Evolutionary conservation across 768 basidiomycete species (phyloP).

Genomic region (Tylopilus rubrobrunneus): DNA sequence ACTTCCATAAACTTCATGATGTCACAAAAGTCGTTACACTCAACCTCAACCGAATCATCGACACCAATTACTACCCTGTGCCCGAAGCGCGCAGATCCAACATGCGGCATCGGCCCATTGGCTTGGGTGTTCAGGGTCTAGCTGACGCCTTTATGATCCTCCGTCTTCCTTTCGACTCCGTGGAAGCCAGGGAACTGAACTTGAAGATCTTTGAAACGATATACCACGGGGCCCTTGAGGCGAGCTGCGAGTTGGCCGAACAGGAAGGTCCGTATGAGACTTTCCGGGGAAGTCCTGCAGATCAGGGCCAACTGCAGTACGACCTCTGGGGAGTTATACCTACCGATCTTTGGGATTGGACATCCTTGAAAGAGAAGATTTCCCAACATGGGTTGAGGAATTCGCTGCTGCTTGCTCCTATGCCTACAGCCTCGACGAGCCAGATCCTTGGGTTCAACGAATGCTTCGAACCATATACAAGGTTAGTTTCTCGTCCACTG

Average conservation of each 20-base stretch:
- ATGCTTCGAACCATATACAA: slow-evolving; percentile 98
- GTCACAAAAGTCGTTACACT: slow-evolving; percentile 88
- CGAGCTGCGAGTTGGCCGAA: slow-evolving; percentile 82
- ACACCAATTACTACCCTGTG: slow-evolving; percentile 93
- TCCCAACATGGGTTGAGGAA: slow-evolving; percentile 79
- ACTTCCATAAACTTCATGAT: slow-evolving; percentile 94
- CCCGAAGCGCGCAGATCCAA: slow-evolving; percentile 89
- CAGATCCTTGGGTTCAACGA: slow-evolving; percentile 99
- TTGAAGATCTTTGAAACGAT: slow-evolving; percentile 98
- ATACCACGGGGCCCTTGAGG: slow-evolving; percentile 91
- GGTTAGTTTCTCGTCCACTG: slow-evolving; percentile 39
- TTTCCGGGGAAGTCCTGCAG: slow-evolving; percentile 88
- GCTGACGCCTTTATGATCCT: slow-evolving; percentile 98
- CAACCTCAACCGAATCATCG: slow-evolving; percentile 94
- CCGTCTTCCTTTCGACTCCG: slow-evolving; percentile 92
- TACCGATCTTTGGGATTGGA: slow-evolving; percentile 93
- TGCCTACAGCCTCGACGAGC: slow-evolving; percentile 98
- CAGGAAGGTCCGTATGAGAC: slow-evolving; percentile 82
- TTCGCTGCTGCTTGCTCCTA: slow-evolving; percentile 89
- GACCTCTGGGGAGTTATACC: slow-evolving; percentile 95
- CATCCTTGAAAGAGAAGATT: slow-evolving; percentile 80
- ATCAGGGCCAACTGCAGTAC: slow-evolving; percentile 83
- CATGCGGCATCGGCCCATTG: slow-evolving; percentile 96
- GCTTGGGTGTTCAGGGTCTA: slow-evolving; percentile 95
- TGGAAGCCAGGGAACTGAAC: slow-evolving; percentile 83